A percentile compares a stretch with the other conserved stretches of the same genome.
phyloP scores from a whole-genome alignment of 176 grass and related monocot species.

The Urochloa ruziziensis region DNA sequence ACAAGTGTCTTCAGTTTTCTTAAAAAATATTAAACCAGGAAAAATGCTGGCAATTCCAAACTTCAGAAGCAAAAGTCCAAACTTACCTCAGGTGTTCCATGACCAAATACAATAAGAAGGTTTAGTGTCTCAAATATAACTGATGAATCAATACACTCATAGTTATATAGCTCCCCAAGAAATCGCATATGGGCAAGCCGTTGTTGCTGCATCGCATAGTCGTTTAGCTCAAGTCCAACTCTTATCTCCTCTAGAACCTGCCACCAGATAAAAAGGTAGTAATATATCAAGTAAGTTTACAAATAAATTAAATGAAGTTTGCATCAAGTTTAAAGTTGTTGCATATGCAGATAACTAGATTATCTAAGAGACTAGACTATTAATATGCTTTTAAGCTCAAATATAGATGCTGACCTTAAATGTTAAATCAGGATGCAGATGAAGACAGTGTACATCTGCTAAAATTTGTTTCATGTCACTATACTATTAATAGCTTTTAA shows the following conservation, averaged over 20 bases:
- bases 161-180: conserved; percentile 78
- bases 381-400: conserved; percentile 55
- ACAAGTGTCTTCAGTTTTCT: background rate
- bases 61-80: background rate
- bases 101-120: conserved; percentile 62
- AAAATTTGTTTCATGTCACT: background rate
- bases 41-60: background rate
- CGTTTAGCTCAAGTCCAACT: conserved; percentile 73
- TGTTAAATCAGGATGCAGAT: background rate
- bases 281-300: background rate
- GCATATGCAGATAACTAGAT: background rate
- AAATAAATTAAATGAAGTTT: background rate
- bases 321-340: background rate
- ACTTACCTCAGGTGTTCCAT: conserved; percentile 73
- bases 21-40: background rate
- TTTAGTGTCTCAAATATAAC: conserved; percentile 80
- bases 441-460: background rate
- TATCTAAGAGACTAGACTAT: conserved; percentile 24
- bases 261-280: conserved; percentile 17
- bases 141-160: conserved; percentile 64
- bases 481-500: conserved; percentile 43
- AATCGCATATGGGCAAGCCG: conserved; percentile 76
- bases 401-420: too few species aligned
- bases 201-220: conserved; percentile 31
- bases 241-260: conserved; percentile 83